Conservation (phyloP, 2,329 filamentous ascomycete species). For the Akanthomyces lecanii region DNA sequence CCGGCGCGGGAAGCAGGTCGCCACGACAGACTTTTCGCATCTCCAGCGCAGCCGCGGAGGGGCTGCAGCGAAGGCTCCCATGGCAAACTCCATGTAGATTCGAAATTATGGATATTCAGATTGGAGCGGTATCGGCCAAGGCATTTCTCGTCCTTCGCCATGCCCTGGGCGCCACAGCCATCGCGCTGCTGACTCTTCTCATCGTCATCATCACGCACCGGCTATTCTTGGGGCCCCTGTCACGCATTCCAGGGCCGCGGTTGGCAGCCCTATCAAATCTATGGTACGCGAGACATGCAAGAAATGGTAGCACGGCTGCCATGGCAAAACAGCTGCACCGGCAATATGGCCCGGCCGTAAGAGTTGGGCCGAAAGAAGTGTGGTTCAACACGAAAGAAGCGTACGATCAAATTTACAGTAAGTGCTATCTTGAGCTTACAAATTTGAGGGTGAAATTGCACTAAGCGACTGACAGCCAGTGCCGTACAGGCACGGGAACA, state of each 20-base stretch:
- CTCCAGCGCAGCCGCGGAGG: background rate
- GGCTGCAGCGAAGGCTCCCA: background rate
- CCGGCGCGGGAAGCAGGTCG: background rate
- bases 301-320: conserved; percentile 38
- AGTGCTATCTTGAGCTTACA: conserved; percentile 16
- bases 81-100: background rate
- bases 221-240: conserved; percentile 40
- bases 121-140: background rate
- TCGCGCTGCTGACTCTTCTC: background rate
- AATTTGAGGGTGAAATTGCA: background rate
- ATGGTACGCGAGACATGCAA: conserved; percentile 45
- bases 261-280: conserved; percentile 43
- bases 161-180: background rate
- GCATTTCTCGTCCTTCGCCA: background rate
- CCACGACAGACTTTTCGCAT: background rate
- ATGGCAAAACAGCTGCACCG: conserved; percentile 43
- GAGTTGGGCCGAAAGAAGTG: conserved; percentile 50
- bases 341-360: conserved; percentile 47
- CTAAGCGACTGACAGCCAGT: background rate
- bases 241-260: conserved; percentile 43
- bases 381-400: conserved; percentile 48
- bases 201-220: conserved; percentile 31
- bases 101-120: background rate
- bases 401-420: conserved; percentile 46
- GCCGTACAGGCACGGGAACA: conserved; percentile 34